phyloP scores from a whole-genome alignment of 2,329 filamentous ascomycete genomes.

The Fusarium equiseti region DNA sequence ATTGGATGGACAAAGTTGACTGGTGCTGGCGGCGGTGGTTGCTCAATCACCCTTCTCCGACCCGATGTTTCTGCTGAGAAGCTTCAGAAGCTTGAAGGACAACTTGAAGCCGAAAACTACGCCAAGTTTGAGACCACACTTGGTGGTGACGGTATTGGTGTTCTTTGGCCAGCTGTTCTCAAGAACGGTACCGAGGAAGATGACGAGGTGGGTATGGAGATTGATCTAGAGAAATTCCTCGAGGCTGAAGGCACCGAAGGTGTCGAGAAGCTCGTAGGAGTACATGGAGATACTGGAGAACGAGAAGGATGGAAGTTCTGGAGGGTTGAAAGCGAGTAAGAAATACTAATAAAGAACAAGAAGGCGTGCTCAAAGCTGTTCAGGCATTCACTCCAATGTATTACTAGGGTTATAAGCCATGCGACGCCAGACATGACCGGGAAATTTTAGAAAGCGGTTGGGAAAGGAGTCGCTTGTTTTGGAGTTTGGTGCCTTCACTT shows the following conservation, averaged over 20 bases:
- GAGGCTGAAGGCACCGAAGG: conserved; percentile 86
- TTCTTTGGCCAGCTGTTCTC: conserved; percentile 91
- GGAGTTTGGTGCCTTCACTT: conserved; percentile 29
- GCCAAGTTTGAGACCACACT: conserved; percentile 89
- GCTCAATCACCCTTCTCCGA: conserved; percentile 90
- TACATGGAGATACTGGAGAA: conserved; percentile 75
- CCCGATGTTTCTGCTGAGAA: conserved; percentile 69
- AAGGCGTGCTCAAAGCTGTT: conserved; percentile 4
- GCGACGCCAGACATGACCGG: conserved; percentile 42
- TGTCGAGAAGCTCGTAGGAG: conserved; percentile 88
- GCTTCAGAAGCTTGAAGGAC: conserved; percentile 72
- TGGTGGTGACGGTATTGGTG: conserved; percentile 92
- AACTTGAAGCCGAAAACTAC: conserved; percentile 79
- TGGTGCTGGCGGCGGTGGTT: conserved; percentile 93
- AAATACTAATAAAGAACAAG: conserved; percentile 6
- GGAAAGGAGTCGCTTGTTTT: conserved; percentile 37
- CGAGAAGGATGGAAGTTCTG: conserved; percentile 90
- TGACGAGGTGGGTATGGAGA: conserved; percentile 86
- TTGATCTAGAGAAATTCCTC: conserved; percentile 86
- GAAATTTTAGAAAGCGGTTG: conserved; percentile 28
- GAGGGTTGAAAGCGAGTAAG: conserved; percentile 68
- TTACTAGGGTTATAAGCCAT: conserved; percentile 40
- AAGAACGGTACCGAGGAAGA: conserved; percentile 86
- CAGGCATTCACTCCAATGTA: conserved; percentile 34
- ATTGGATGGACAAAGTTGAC: conserved; percentile 98